Percentiles rank a stretch among this genome's conserved stretches.
phyloP scores from a whole-genome alignment of 2,329 filamentous ascomycete genomes.

The Fusarium pseudonygamai region DNA sequence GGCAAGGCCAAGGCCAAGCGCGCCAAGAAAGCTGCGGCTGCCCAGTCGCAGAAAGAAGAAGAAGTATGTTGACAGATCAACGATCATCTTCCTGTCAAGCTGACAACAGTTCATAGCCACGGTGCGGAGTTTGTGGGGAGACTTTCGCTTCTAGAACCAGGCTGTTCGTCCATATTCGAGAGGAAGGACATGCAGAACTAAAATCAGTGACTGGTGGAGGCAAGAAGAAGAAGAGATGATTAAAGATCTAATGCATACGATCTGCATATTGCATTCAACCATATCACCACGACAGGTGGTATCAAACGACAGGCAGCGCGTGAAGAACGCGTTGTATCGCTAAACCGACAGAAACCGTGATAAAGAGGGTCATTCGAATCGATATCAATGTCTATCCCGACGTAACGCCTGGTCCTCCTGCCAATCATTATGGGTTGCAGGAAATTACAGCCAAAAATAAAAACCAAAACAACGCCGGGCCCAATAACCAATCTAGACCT shows the following conservation, averaged over 20 bases:
- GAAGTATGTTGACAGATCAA: slow-evolving; percentile 45
- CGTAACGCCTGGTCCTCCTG: slow-evolving; percentile 25
- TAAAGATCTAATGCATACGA: background rate
- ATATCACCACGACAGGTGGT: background rate
- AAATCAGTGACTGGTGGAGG: slow-evolving; percentile 25
- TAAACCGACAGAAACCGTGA: background rate
- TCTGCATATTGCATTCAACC: background rate
- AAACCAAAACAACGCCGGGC: slow-evolving; percentile 26
- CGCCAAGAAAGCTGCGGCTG: slow-evolving; percentile 57
- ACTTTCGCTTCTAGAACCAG: slow-evolving; percentile 70
- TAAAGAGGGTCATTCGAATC: slow-evolving; percentile 15
- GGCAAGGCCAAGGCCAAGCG: slow-evolving; percentile 63
- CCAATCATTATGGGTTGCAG: background rate
- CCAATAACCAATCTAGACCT: slow-evolving; percentile 30
- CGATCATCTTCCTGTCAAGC: background rate
- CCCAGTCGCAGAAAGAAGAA: slow-evolving; percentile 46
- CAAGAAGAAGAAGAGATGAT: slow-evolving; percentile 52
- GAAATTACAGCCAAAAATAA: slow-evolving; percentile 21
- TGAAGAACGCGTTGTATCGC: background rate
- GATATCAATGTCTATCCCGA: slow-evolving; percentile 38
- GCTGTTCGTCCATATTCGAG: slow-evolving; percentile 77
- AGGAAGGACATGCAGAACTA: slow-evolving; percentile 70
- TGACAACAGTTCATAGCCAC: slow-evolving; percentile 45
- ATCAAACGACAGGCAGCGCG: background rate
- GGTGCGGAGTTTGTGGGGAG: slow-evolving; percentile 57